These are phyloP conservation scores for Aegilops sharonensis DNA, from an alignment of 176 grass and related monocot genomes.

Conservation along the genomic window DNA sequence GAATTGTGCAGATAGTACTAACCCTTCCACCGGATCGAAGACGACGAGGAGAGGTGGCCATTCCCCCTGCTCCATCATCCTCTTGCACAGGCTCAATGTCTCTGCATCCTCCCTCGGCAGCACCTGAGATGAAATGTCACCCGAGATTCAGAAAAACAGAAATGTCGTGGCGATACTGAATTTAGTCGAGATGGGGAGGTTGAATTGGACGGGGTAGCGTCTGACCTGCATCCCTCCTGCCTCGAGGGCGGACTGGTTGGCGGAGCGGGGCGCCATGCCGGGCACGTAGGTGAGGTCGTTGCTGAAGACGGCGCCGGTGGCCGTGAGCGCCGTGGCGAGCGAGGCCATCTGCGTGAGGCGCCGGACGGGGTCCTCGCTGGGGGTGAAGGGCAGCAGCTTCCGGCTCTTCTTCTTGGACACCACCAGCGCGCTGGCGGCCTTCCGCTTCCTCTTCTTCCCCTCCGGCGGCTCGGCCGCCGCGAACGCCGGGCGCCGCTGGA, in stretches of 20 bases:
- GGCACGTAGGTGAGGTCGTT: constrained; percentile 72
- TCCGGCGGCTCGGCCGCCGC: not conserved
- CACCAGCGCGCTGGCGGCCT: constrained; percentile 10
- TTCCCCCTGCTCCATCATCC: constrained; percentile 82
- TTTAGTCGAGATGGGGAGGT: not conserved
- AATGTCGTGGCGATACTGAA: not conserved
- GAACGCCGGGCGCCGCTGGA: constrained; percentile 39
- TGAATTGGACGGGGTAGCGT: not conserved
- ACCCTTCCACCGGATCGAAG: constrained; percentile 78
- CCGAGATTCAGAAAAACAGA: not conserved
- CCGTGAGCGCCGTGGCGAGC: constrained; percentile 82
- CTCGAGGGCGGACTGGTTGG: constrained; percentile 67
- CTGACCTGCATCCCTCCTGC: constrained; percentile 83
- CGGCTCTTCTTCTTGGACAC: constrained; percentile 61
- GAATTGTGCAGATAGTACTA: not conserved
- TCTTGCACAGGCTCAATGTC: constrained; percentile 63
- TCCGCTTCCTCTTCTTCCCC: constrained; percentile 64
- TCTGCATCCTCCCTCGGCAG: constrained; percentile 69
- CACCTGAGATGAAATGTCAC: constrained; percentile 34
- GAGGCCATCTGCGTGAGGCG: constrained; percentile 87
- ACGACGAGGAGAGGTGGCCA: constrained; percentile 79
- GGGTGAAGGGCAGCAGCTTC: constrained; percentile 76
- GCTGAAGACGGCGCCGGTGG: constrained; percentile 84
- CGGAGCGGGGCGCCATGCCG: constrained; percentile 63
- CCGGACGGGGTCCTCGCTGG: constrained; percentile 46